These are phyloP conservation scores for Diversispora eburnea DNA, from an alignment of 192 early-diverging fungal genomes.

Conservation along the genomic window DNA sequence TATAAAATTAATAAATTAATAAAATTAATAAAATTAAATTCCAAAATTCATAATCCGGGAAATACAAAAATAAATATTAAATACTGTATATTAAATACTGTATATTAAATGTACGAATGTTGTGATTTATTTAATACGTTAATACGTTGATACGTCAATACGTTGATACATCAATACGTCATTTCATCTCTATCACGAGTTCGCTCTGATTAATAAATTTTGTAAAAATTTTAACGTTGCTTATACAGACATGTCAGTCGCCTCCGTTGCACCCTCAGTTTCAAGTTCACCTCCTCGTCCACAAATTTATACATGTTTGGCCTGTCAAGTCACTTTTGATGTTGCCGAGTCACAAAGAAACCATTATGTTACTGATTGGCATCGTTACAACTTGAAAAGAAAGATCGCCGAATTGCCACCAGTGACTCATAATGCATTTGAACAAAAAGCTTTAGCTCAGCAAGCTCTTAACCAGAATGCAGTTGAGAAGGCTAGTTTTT, in stretches of 20 bases:
- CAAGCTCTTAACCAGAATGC: constrained; percentile 51
- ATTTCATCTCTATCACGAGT: no score
- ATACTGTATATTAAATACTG: no score
- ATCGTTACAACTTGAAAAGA: constrained; percentile 97
- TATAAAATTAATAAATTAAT: no score
- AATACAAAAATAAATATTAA: no score
- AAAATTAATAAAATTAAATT: no score
- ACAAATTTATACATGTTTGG: constrained; percentile 73
- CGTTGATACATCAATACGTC: no score
- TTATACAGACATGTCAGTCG: neutral
- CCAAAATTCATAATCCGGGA: no score
- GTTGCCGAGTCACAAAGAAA: constrained; percentile 83
- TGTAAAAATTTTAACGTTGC: no score
- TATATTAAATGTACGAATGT: no score
- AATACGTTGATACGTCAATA: no score
- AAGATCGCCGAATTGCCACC: constrained; percentile 90
- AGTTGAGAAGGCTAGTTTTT: constrained; percentile 34
- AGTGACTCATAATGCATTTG: constrained; percentile 78
- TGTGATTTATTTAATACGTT: no score
- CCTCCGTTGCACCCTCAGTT: neutral
- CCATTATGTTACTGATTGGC: constrained; percentile 97
- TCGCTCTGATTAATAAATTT: no score
- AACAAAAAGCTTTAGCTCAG: constrained; percentile 65
- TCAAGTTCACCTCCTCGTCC: constrained; percentile 33
- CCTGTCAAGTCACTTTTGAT: constrained; percentile 93